Evolutionary conservation across 495 filamentous ascomycete species (phyloP), one percentile per base, ranked within the genome.

Genomic region (Lasiosphaeris hirsuta): DNA sequence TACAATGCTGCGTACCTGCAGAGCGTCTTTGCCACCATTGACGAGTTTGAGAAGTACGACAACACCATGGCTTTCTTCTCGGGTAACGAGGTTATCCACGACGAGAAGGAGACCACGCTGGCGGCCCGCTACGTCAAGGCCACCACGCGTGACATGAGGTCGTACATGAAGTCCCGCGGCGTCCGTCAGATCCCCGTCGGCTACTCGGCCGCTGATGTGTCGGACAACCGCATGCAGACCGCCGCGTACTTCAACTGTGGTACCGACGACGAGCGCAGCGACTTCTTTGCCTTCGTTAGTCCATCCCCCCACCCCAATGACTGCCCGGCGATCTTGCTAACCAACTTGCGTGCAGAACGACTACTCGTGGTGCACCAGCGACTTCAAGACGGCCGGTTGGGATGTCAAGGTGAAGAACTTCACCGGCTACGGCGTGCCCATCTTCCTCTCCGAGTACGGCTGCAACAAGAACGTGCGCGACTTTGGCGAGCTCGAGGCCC

Each of bases 21-120:
- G 76, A 92, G 87, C 75, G 76, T 97, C 70, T 97, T 97, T 68
- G 89, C 93, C 15, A 97, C 93, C 63, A 85, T 97, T 59, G 93
- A 97, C 69, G 86, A 81, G 58, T 96, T 98, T 67, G 81, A 81
- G 63, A 86, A 89, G 67, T 98, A 96, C 75, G 72, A 77, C 78
- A 98, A 98, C 78, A 93, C 89, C 33, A 79, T 96, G 53, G 88
- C 89, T 53, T 97, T 97, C 86, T 97, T 96, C 81, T 95, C 92
- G 18, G 94, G 90, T 44, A 97, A 98, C 72, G 94, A 98, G 77
- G 92, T 96, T 61, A 92, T 97, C 81, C 94, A 98, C 78, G 85
- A 89, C 60, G 81, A 84, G 60, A 58, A 63, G 47, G 79, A 82
- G n/a, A 94, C 89, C 2, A 92, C 90, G 46, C 73, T 74, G 53